These are phyloP conservation scores for Wickerhamomyces bovis DNA, from an alignment of 805 yeast genomes.

Conservation along the genomic window DNA sequence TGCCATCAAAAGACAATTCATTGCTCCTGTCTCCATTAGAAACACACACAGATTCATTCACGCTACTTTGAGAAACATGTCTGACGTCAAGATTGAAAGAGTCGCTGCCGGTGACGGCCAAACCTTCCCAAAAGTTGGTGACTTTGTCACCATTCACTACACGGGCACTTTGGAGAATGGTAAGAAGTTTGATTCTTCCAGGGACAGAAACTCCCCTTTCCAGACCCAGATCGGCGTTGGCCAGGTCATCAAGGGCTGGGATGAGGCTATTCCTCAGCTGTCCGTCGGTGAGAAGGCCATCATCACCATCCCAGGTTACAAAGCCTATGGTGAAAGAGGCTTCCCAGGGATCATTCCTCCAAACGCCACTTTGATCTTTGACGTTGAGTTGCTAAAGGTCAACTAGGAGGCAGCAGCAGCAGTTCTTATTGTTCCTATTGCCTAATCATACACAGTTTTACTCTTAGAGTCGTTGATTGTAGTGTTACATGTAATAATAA, in stretches of 20 bases:
- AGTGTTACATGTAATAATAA: not conserved
- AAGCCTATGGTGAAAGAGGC: constrained; percentile 92
- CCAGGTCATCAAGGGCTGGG: constrained; percentile 97
- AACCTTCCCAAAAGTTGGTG: constrained; percentile 83
- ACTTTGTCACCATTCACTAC: constrained; percentile 89
- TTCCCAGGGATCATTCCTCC: constrained; percentile 97
- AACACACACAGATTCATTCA: constrained; percentile 15
- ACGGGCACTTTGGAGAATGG: constrained; percentile 94
- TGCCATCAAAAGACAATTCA: not conserved
- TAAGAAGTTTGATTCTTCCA: constrained; percentile 91
- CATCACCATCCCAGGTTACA: constrained; percentile 85
- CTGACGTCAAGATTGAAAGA: constrained; percentile 27
- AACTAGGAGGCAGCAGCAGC: too few relatives aligned
- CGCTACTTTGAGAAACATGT: constrained; percentile 18
- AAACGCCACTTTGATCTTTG: constrained; percentile 85
- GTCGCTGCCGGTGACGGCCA: constrained; percentile 60
- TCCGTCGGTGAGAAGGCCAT: constrained; percentile 91
- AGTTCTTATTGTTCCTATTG: too few relatives aligned
- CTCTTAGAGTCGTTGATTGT: not conserved
- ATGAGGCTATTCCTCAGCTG: constrained; percentile 86
- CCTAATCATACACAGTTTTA: not conserved
- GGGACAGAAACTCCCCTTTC: constrained; percentile 94
- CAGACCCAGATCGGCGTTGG: constrained; percentile 93
- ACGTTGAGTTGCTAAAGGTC: constrained; percentile 60
- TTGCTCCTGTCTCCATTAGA: not conserved